Conservation (phyloP, 371 early-diverging fungal genomes). For the Sporodiniella umbellata region DNA sequence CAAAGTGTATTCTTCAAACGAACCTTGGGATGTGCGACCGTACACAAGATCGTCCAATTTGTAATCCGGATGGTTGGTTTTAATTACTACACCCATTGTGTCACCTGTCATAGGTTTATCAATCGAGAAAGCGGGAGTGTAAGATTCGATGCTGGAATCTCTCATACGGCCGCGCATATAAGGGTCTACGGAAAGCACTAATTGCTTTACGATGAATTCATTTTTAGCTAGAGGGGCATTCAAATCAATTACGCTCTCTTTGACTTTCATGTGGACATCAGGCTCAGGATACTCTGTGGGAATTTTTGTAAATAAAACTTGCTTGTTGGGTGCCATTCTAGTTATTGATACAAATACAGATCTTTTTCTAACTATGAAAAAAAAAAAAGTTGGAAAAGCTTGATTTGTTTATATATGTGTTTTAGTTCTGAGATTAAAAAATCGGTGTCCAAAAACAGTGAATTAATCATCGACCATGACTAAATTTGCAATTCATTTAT, state of each 20-base stretch:
- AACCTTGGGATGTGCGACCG: slow-evolving; percentile 42
- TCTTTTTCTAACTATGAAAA: no score
- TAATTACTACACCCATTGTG: slow-evolving; percentile 62
- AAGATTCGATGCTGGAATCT: slow-evolving; percentile 40
- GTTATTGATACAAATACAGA: no score
- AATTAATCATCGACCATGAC: no score
- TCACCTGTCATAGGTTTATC: slow-evolving; percentile 58
- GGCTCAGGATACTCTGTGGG: slow-evolving; percentile 39
- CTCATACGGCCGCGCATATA: slow-evolving; percentile 71
- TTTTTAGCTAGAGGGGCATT: slow-evolving; percentile 48
- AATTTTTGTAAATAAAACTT: slow-evolving; percentile 37
- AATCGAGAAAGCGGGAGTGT: slow-evolving; percentile 50
- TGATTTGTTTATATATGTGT: no score
- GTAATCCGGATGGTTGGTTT: slow-evolving; percentile 51
- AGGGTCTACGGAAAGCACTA: slow-evolving; percentile 39
- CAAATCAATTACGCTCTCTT: slow-evolving; percentile 41
- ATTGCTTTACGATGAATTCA: slow-evolving; percentile 52
- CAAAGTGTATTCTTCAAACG: slow-evolving; percentile 51
- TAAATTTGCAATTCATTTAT: no score
- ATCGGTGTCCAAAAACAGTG: no score
- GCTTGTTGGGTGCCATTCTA: slow-evolving; percentile 26
- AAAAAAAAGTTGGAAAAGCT: no score
- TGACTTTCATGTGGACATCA: slow-evolving; percentile 48
- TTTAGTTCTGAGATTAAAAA: no score
- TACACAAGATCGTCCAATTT: slow-evolving; percentile 62